Conservation (phyloP, 805 yeast species). For the Metschnikowia proteae region DNA sequence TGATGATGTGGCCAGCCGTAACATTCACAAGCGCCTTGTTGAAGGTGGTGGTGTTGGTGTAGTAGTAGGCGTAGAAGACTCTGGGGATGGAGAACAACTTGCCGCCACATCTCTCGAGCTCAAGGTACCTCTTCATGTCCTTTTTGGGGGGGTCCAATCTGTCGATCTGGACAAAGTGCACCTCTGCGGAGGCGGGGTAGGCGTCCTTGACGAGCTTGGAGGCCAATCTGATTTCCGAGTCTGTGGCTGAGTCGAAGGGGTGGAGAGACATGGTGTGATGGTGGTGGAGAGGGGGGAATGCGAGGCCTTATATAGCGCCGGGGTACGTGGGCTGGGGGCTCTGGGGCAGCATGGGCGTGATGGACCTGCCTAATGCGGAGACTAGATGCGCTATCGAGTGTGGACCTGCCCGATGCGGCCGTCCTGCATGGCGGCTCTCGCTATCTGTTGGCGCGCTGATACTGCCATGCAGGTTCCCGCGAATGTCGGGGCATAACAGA, state of each 20-base stretch:
- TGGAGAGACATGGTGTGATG: conserved; percentile 27
- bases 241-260: conserved; percentile 59
- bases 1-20: conserved; percentile 56
- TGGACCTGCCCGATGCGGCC: conserved; percentile 1
- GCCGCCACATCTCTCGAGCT: conserved; percentile 52
- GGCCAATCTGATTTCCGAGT: conserved; percentile 54
- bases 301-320: not conserved
- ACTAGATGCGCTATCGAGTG: conserved; percentile 3
- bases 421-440: not conserved
- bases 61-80: conserved; percentile 65
- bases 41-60: conserved; percentile 48
- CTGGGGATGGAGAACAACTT: conserved; percentile 62
- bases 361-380: conserved; percentile 12
- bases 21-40: conserved; percentile 72
- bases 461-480: too few relatives aligned
- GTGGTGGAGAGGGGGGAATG: not conserved
- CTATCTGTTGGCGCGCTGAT: too few relatives aligned
- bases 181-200: conserved; percentile 47
- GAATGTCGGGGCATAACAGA: too few relatives aligned
- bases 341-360: not conserved
- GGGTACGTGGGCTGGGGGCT: not conserved
- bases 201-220: conserved; percentile 59
- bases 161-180: conserved; percentile 66
- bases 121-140: conserved; percentile 62
- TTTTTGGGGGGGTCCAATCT: conserved; percentile 76